Base-by-base conservation (phyloP, 768 basidiomycete species). In the Lentinula raphanica region DNA sequence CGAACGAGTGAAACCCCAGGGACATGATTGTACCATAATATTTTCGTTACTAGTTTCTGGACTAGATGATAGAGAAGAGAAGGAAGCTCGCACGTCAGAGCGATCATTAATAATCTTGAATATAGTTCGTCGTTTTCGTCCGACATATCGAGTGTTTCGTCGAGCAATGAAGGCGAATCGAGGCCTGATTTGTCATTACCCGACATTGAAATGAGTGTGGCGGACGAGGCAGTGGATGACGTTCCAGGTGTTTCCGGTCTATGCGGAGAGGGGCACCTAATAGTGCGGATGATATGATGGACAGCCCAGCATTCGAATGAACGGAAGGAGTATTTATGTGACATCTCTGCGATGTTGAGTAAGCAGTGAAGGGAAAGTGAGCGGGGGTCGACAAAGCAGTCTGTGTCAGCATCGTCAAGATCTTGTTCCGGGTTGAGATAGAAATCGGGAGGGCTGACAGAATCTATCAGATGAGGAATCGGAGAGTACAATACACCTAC, bases 11-110 rank as follows among this genome's bases (percentile, higher is more conserved):
- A 63, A 56, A 75, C 61, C 76, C 79, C 77, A 39, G 82, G 71
- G 55, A 79, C 60, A 27, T 73, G 75, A 49, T 79, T 77, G 56
- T 80, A 80, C 75, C 82, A 85, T 36, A 83, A 72, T 21, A 83
- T 81, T 39, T 71, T 72, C 27, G 74, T 73, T 63, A 86, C 77
- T 53, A 85, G 73, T 39, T 77, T 74, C 39, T 76, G 71, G 48
- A 76, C 72, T 65, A 84, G 72, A 5, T 82, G 71, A 25, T 76
- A 74, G 35, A 79, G 70, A 36, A 88, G 75, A 21, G 66, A 71
- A 39, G 71, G 64, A 57, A 85, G 79, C 39, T 73, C 66, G 60
- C 81, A 81, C 51, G 75, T 69, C 28, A 79, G 74, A 0, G 85
- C 82, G 35, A 87, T 71, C 36, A 77, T 71, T 46, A 88, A 72